A percentile compares a stretch with the other conserved stretches of the same genome.
These are phyloP conservation scores for Cudoniella acicularis DNA, from an alignment of 495 filamentous ascomycete species.

Conservation along the genomic window DNA sequence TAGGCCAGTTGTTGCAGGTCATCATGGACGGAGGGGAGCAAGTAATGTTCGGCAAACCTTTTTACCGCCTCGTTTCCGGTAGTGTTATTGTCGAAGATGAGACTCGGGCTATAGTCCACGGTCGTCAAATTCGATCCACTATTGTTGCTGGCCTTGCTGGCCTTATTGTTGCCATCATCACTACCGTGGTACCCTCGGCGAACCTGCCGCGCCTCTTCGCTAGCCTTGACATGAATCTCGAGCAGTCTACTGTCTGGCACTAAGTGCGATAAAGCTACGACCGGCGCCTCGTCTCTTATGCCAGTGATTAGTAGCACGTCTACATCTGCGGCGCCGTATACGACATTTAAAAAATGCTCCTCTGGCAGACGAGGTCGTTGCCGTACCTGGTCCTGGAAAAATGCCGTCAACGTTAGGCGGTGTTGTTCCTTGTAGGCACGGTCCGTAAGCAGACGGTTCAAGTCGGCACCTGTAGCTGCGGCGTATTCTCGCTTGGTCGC, in stretches of 20 bases:
- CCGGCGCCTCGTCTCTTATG: slow-evolving; percentile 61
- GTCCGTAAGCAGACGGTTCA: slow-evolving; percentile 45
- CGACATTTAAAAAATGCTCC: slow-evolving; percentile 52
- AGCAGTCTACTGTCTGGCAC: slow-evolving; percentile 53
- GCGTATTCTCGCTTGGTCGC: slow-evolving; percentile 58
- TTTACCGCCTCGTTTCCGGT: slow-evolving; percentile 35
- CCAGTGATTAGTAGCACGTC: slow-evolving; percentile 62
- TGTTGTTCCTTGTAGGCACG: slow-evolving; percentile 63
- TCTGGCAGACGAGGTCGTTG: slow-evolving; percentile 46
- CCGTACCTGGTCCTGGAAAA: slow-evolving; percentile 47
- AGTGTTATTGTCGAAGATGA: slow-evolving; percentile 51
- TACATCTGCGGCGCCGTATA: slow-evolving; percentile 39
- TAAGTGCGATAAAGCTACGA: slow-evolving; percentile 50
- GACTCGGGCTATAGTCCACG: slow-evolving; percentile 38
- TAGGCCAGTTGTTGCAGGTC: slow-evolving; percentile 46
- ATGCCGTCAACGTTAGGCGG: slow-evolving; percentile 48
- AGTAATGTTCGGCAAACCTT: slow-evolving; percentile 39
- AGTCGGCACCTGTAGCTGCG: slow-evolving; percentile 44
- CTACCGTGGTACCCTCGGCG: slow-evolving; percentile 34
- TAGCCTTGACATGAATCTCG: slow-evolving; percentile 50
- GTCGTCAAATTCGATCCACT: slow-evolving; percentile 27
- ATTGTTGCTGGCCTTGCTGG: slow-evolving; percentile 29
- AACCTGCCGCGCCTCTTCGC: slow-evolving; percentile 36
- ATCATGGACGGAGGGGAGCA: slow-evolving; percentile 49
- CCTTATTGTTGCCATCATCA: slow-evolving; percentile 21